These are phyloP conservation scores for Royoungia palumana DNA, from an alignment of 768 basidiomycete genomes.

Conservation along the genomic window DNA sequence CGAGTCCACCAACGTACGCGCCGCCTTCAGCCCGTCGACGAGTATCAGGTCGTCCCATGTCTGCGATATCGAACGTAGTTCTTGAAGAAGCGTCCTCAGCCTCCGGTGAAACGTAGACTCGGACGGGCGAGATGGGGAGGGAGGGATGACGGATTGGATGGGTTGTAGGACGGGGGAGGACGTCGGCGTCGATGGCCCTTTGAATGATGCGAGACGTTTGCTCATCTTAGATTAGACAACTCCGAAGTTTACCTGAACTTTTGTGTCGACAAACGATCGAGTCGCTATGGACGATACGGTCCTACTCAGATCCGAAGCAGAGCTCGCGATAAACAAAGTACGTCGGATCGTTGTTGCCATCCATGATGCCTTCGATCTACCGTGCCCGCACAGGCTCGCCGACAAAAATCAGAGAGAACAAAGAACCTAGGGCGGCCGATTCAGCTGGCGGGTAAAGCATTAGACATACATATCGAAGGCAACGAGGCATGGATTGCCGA, in stretches of 20 bases:
- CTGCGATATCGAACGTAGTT: slow-evolving; percentile 56
- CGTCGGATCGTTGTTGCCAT: background rate
- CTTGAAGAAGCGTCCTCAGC: slow-evolving; percentile 63
- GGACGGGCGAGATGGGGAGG: slow-evolving; percentile 39
- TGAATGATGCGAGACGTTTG: slow-evolving; percentile 70
- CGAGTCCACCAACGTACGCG: slow-evolving; percentile 66
- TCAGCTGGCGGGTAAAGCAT: slow-evolving; percentile 66
- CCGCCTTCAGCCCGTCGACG: slow-evolving; percentile 75
- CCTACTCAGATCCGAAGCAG: slow-evolving; percentile 30
- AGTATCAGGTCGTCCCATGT: slow-evolving; percentile 86
- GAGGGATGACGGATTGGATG: slow-evolving; percentile 34
- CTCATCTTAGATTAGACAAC: slow-evolving; percentile 39
- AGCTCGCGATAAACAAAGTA: slow-evolving; percentile 31
- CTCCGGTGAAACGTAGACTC: slow-evolving; percentile 85
- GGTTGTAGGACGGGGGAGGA: slow-evolving; percentile 56
- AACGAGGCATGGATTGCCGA: slow-evolving; percentile 84
- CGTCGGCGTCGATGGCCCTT: slow-evolving; percentile 73
- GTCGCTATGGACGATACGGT: slow-evolving; percentile 29
- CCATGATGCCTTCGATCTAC: background rate
- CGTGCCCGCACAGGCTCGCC: slow-evolving; percentile 50
- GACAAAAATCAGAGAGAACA: slow-evolving; percentile 65
- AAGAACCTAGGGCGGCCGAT: slow-evolving; percentile 79
- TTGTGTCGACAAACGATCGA: no score
- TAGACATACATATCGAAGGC: slow-evolving; percentile 64
- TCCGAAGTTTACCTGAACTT: background rate